phyloP scores from a whole-genome alignment of 2,329 filamentous ascomycete species.

The Aureobasidium mangrovei region DNA sequence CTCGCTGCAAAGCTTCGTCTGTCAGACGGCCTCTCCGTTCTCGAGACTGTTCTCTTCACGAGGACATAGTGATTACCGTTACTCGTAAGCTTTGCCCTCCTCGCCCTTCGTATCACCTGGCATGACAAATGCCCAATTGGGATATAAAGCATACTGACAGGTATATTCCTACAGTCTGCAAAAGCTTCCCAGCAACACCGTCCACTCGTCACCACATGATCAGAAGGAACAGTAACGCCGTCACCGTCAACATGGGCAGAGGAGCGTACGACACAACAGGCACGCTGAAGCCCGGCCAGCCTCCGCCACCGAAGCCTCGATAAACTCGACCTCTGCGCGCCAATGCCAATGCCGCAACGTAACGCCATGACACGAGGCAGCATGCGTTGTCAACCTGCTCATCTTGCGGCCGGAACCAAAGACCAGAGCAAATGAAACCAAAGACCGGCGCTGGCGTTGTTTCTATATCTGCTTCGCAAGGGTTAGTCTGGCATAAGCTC shows the following conservation, averaged over 20 bases:
- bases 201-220: slow-evolving; percentile 28
- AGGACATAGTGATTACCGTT: slow-evolving; percentile 10
- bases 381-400: not conserved
- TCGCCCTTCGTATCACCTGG: slow-evolving; percentile 9
- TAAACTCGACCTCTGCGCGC: not conserved
- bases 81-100: slow-evolving; percentile 12
- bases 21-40: slow-evolving; percentile 6
- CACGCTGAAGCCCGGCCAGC: slow-evolving; percentile 37
- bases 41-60: slow-evolving; percentile 6
- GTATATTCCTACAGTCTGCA: not conserved
- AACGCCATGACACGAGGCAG: not conserved
- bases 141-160: slow-evolving; percentile 4
- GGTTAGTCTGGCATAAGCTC: slow-evolving; percentile 10
- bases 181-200: not conserved
- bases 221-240: slow-evolving; percentile 30
- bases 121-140: slow-evolving; percentile 6
- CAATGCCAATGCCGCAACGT: no score
- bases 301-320: slow-evolving; percentile 24
- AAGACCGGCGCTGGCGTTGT: slow-evolving; percentile 6
- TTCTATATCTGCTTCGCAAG: slow-evolving; percentile 11
- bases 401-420: slow-evolving; percentile 9
- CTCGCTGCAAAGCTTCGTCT: slow-evolving; percentile 5
- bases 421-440: slow-evolving; percentile 1
- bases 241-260: slow-evolving; percentile 39
- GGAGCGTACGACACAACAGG: slow-evolving; percentile 43